Conservation (phyloP, 2,329 filamentous ascomycete genomes). For the Fusarium chaquense region DNA sequence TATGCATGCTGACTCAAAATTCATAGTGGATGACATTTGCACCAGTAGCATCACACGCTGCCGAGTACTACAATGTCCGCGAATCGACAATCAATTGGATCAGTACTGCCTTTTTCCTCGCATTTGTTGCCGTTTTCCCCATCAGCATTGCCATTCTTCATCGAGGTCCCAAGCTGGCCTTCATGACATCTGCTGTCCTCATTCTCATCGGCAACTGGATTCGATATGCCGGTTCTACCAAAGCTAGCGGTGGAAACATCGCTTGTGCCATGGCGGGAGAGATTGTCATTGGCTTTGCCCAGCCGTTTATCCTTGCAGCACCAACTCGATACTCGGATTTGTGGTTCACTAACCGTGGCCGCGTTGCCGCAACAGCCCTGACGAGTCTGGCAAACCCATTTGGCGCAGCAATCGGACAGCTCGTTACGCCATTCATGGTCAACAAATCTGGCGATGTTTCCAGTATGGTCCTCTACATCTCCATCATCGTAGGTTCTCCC, state of each 20-base stretch:
- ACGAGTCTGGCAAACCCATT: conserved; percentile 90
- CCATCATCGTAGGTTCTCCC: conserved; percentile 75
- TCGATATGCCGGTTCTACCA: conserved; percentile 77
- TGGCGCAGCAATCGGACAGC: conserved; percentile 87
- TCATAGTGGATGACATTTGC: conserved; percentile 88
- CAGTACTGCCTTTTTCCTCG: conserved; percentile 86
- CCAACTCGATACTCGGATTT: conserved; percentile 92
- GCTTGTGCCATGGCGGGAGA: conserved; percentile 90
- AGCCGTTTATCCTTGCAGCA: conserved; percentile 91
- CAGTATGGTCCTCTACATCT: conserved; percentile 84
- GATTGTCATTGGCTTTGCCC: conserved; percentile 87
- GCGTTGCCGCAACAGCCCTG: conserved; percentile 88
- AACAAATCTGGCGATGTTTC: conserved; percentile 74
- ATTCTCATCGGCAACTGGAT: conserved; percentile 91
- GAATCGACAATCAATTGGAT: conserved; percentile 92
- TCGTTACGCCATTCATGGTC: conserved; percentile 85
- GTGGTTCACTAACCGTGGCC: conserved; percentile 89
- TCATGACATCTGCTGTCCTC: conserved; percentile 78
- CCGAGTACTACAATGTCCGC: conserved; percentile 79
- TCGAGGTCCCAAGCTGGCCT: conserved; percentile 80
- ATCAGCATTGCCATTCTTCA: conserved; percentile 82
- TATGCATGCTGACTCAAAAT: conserved; percentile 19
- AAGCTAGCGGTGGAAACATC: conserved; percentile 71
- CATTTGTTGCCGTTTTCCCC: conserved; percentile 81
- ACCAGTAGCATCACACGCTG: conserved; percentile 79